Base-by-base conservation (phyloP, 495 filamentous ascomycete species). In the Tirmania nivea region DNA sequence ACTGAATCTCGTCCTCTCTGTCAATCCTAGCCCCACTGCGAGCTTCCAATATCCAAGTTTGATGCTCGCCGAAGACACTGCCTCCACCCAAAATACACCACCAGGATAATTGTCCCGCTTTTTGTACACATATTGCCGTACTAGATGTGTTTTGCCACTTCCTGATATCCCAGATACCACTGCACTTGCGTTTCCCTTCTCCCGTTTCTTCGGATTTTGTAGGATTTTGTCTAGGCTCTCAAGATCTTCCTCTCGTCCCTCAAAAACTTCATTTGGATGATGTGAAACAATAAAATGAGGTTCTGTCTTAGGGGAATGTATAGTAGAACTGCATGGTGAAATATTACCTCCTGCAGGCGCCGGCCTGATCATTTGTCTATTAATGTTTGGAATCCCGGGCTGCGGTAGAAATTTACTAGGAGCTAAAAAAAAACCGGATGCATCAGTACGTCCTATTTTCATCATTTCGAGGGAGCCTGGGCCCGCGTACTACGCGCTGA, bases 61-160 rank as follows among this genome's bases (percentile, higher is more conserved):
- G 20, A 50, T 50, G 11, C n/a, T 50, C 12, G 48, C 48, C 48
- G 48, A 50, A 21, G n/a, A 20, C 10, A 50, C 20, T 50, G 48
- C 48, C 25, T 78, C 73, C 34, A 89, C 73, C 84, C 84, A 90
- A 60, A 87, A 90, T 19, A 87, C 73, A 7, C 84, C 84, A 1
- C 82, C 84, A 0, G 74, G 75, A 58, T 80, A 90, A 59, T 78
- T 71, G 10, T 73, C 71, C 54, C 84, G 75, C 21, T 71, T 68
- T 1, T 19, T 10, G 20, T 50, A 50, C n/a, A 50, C 48, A 59
- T 88, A 90, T 65, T 90, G 74, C 8, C 84, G 73, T 35, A 82
- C 83, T n/a, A 89, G 68, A 63, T 88, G 83, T 0, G 82, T 82
- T 66, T 90, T 90, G 19, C 84, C 84, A 1, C 77, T 77, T 12